phyloP scores from a whole-genome alignment of 441 rosid species.

The Raphanus hybrid region DNA sequence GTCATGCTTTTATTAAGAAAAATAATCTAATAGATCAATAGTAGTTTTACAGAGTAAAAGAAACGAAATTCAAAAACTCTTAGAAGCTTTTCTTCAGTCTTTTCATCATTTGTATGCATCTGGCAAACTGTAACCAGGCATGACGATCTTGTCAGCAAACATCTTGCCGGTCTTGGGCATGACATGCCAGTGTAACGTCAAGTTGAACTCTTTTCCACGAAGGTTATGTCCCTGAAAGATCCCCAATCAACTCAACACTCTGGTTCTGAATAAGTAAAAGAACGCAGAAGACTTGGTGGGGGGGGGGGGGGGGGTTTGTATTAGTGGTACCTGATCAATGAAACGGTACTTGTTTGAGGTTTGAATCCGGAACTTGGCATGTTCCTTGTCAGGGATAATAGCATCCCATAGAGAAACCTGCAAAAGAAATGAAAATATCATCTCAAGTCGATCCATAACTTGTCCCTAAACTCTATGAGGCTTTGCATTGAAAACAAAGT shows the following conservation, averaged over 20 bases:
- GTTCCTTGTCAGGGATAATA: conserved; percentile 77
- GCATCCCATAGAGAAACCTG: conserved; percentile 98
- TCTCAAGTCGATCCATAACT: neutral
- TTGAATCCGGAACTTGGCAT: conserved; percentile 74
- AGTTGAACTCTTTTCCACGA: conserved; percentile 88
- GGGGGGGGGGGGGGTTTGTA: neutral
- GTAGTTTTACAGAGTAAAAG: conserved; percentile 11
- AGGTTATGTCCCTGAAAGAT: conserved; percentile 80
- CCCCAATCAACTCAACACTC: conserved; percentile 13
- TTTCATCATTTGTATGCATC: conserved; percentile 71
- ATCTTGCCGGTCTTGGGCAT: conserved; percentile 99
- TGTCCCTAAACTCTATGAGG: neutral
- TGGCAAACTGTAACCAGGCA: conserved; percentile 85
- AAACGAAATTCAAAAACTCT: conserved; percentile 15
- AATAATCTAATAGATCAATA: too few species aligned
- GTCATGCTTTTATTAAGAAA: neutral
- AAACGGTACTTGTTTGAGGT: conserved; percentile 84
- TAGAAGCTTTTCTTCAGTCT: neutral
- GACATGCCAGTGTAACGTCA: conserved; percentile 97
- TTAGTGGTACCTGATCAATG: conserved; percentile 66
- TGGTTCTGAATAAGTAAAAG: neutral
- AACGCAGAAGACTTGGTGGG: neutral
- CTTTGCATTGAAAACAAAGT: neutral
- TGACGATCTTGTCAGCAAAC: conserved; percentile 80
- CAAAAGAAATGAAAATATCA: neutral